A percentile compares a stretch with the other conserved stretches of the same genome.
phyloP scores from a whole-genome alignment of 179 eudicot species.

The Silene coronaria region DNA sequence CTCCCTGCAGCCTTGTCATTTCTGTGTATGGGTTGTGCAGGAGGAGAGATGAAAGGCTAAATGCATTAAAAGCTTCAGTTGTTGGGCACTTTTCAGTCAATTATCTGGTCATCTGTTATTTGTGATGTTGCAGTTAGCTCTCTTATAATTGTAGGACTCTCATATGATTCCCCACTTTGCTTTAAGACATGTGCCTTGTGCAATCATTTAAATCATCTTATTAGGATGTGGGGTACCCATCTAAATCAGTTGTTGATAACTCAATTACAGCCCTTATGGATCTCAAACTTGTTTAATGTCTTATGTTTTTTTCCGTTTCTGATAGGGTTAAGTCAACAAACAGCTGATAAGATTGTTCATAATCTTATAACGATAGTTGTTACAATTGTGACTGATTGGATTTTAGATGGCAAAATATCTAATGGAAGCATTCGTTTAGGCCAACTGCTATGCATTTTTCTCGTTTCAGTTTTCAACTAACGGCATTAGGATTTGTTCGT shows the following conservation, averaged over 20 bases:
- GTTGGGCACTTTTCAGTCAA: conserved; percentile 13
- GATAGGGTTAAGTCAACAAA: not conserved
- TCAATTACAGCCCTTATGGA: conserved; percentile 4
- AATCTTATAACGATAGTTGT: conserved; percentile 4
- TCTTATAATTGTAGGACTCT: conserved; percentile 8
- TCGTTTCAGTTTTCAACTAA: not conserved
- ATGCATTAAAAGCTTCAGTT: not conserved
- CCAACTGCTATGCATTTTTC: not conserved
- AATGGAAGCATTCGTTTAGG: not conserved
- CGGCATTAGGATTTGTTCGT: conserved; percentile 1
- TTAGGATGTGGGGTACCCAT: conserved; percentile 13
- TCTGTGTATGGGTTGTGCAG: conserved; percentile 3
- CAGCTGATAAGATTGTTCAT: conserved; percentile 9
- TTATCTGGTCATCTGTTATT: conserved; percentile 10
- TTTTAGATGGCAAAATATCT: conserved; percentile 1
- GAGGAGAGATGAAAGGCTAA: not conserved
- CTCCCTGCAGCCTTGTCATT: too few relatives aligned
- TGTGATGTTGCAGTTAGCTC: not conserved
- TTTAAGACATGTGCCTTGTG: conserved; percentile 9
- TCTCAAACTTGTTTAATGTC: not conserved
- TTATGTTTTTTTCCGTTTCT: not conserved
- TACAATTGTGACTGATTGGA: not conserved
- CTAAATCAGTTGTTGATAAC: conserved; percentile 3
- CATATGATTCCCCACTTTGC: not conserved
- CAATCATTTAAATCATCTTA: conserved; percentile 9